Evolutionary conservation across 805 yeast species (phyloP).

Genomic region (Blastobotrys peoriensis): DNA sequence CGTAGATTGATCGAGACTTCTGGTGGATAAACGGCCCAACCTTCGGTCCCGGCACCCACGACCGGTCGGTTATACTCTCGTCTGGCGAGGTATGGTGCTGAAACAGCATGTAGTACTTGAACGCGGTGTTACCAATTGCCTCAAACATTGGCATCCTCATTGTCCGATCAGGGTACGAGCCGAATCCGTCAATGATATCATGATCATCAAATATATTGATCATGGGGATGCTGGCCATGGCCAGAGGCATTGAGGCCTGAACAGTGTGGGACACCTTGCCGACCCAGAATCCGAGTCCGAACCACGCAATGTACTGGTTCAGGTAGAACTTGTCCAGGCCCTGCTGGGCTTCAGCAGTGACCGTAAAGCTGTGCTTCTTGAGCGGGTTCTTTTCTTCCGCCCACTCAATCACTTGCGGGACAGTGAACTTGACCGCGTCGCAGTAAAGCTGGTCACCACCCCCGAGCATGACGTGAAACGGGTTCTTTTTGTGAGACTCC

Average conservation of each 20-base stretch:
- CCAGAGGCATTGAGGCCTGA: conserved; percentile 63
- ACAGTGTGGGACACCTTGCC: conserved; percentile 62
- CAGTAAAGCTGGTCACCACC: conserved; percentile 96
- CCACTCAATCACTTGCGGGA: conserved; percentile 52
- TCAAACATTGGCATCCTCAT: conserved; percentile 65
- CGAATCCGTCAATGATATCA: conserved; percentile 95
- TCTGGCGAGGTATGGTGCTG: conserved; percentile 70
- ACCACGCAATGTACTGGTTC: conserved; percentile 76
- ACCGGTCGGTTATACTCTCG: conserved; percentile 37
- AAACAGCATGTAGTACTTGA: conserved; percentile 80
- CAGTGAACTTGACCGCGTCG: conserved; percentile 65
- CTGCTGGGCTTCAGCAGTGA: conserved; percentile 41
- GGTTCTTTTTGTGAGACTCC: conserved; percentile 51
- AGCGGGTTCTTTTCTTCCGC: conserved; percentile 44
- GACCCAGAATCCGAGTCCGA: conserved; percentile 81
- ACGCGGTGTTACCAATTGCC: conserved; percentile 73
- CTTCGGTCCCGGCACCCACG: conserved; percentile 56
- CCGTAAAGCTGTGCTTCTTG: conserved; percentile 38
- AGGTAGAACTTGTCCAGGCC: conserved; percentile 66
- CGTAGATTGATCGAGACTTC: conserved; percentile 59
- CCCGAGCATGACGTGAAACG: conserved; percentile 91
- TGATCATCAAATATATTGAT: conserved; percentile 90
- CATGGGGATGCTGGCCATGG: conserved; percentile 78
- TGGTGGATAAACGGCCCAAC: conserved; percentile 68
- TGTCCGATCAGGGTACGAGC: conserved; percentile 72